A percentile compares a stretch with the other conserved stretches of the same genome.
These are phyloP conservation scores for Hericium coralloides DNA, from an alignment of 768 basidiomycete species.

Conservation along the genomic window DNA sequence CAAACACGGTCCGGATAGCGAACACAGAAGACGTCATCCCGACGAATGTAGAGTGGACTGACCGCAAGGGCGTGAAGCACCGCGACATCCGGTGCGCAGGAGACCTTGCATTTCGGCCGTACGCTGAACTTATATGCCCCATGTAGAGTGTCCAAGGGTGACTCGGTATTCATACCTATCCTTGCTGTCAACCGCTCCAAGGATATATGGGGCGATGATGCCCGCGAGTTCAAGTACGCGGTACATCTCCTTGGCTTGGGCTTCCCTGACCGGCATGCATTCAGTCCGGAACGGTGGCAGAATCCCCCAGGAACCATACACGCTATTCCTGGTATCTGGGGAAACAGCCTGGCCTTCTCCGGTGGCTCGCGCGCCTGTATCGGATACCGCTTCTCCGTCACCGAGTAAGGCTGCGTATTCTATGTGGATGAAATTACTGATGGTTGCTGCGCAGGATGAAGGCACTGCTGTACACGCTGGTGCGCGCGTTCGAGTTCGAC, in stretches of 20 bases:
- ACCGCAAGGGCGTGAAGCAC: slow-evolving; percentile 8
- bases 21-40: slow-evolving; percentile 22
- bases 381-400: slow-evolving; percentile 19
- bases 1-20: slow-evolving; percentile 17
- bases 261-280: background rate
- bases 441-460: slow-evolving; percentile 6
- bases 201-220: slow-evolving; percentile 30
- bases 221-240: slow-evolving; percentile 23
- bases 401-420: slow-evolving; percentile 7
- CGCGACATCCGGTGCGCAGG: slow-evolving; percentile 10
- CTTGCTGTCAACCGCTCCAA: slow-evolving; percentile 21
- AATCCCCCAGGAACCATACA: slow-evolving; percentile 6
- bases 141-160: slow-evolving; percentile 15
- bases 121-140: background rate
- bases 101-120: background rate
- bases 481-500: slow-evolving; percentile 12
- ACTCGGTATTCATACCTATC: slow-evolving; percentile 22
- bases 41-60: slow-evolving; percentile 15
- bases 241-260: background rate
- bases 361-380: slow-evolving; percentile 22
- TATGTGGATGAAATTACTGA: background rate
- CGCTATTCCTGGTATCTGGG: slow-evolving; percentile 17
- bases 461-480: slow-evolving; percentile 11
- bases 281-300: slow-evolving; percentile 22
- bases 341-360: slow-evolving; percentile 19